phyloP scores from a whole-genome alignment of 176 grass and related monocot species.

The Tuctoria greenei region DNA sequence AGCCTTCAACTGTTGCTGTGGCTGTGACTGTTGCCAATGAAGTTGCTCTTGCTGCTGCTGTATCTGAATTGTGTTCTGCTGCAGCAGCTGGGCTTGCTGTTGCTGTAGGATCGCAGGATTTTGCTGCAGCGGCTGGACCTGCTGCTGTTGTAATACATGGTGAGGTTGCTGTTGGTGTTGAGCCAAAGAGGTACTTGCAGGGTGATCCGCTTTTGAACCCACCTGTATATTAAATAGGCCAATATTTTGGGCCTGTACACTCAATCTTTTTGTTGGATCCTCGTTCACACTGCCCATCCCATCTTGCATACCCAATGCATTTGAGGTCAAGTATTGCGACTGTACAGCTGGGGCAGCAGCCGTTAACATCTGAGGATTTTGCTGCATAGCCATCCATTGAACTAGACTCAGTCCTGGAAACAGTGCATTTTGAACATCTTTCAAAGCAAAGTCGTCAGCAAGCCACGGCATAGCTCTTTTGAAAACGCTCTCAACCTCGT shows the following conservation, averaged over 20 bases:
- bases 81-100: conserved; percentile 59
- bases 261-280: conserved; percentile 58
- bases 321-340: conserved; percentile 46
- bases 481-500: conserved; percentile 88
- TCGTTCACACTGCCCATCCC: conserved; percentile 43
- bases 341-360: conserved; percentile 46
- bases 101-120: conserved; percentile 47
- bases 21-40: conserved; percentile 55
- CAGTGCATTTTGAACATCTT: conserved; percentile 81
- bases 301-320: conserved; percentile 51
- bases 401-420: conserved; percentile 87
- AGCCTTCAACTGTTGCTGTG: conserved; percentile 51
- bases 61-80: conserved; percentile 52
- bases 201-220: conserved; percentile 52
- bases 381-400: conserved; percentile 99
- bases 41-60: conserved; percentile 65
- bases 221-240: conserved; percentile 63
- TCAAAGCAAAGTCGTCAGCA: conserved; percentile 83
- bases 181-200: conserved; percentile 34
- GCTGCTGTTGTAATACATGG: conserved; percentile 53
- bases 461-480: conserved; percentile 91
- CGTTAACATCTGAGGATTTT: conserved; percentile 72
- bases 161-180: conserved; percentile 54
- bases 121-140: conserved; percentile 60
- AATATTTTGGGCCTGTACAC: conserved; percentile 60